phyloP scores from a whole-genome alignment of 352 stramenopile species.

The Phytophthora melonis region DNA sequence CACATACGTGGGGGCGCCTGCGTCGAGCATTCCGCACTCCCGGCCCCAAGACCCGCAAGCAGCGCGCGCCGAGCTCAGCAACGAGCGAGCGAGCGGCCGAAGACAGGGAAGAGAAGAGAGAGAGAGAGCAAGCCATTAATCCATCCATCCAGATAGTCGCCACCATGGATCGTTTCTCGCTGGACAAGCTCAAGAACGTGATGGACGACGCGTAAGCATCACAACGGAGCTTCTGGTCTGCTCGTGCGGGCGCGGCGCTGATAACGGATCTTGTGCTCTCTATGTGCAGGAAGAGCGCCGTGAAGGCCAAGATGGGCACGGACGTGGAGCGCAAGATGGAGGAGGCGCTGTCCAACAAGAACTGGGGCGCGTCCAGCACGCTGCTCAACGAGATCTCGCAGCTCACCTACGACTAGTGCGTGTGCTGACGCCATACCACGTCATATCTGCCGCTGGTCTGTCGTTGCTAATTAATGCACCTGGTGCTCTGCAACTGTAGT shows the following conservation, averaged over 20 bases:
- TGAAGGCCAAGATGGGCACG: slow-evolving; percentile 89
- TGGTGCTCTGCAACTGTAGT: slow-evolving; percentile 45
- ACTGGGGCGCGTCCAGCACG: slow-evolving; percentile 98
- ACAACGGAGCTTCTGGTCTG: no score
- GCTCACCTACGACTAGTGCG: slow-evolving; percentile 97
- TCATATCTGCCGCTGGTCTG: not conserved
- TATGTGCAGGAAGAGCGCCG: slow-evolving; percentile 75
- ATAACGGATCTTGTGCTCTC: slow-evolving; percentile 11
- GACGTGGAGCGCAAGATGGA: slow-evolving; percentile 92
- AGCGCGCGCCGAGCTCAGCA: not conserved
- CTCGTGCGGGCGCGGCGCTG: not conserved
- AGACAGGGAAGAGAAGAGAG: slow-evolving; percentile 4
- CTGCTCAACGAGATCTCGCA: slow-evolving; percentile 98
- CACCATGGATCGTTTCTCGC: slow-evolving; percentile 84
- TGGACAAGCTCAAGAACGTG: slow-evolving; percentile 90
- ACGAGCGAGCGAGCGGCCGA: not conserved
- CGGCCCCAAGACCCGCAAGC: slow-evolving; percentile 11
- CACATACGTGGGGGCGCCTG: slow-evolving; percentile 22
- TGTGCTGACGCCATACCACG: not conserved
- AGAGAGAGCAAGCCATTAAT: slow-evolving; percentile 3
- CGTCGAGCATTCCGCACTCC: slow-evolving; percentile 12
- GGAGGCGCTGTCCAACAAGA: slow-evolving; percentile 99
- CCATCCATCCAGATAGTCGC: not conserved
- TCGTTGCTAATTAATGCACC: slow-evolving; percentile 5
- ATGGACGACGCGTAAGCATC: slow-evolving; percentile 87